Base-by-base conservation (phyloP, 768 basidiomycete genomes). In the Rhodotorula taiwanensis region DNA sequence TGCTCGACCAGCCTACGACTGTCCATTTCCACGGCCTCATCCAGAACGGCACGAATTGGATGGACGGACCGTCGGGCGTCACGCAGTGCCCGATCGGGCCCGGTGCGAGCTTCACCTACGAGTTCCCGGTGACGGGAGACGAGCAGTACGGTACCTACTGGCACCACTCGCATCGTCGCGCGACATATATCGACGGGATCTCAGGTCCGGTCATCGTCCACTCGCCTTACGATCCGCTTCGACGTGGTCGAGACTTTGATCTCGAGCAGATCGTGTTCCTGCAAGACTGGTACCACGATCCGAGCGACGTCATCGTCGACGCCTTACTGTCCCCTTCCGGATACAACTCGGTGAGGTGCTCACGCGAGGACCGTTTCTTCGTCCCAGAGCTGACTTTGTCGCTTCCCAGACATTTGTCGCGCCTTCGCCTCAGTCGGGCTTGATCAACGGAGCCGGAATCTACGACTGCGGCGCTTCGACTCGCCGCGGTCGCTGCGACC, bases 131-230 rank as follows among this genome's bases (percentile, higher is more conserved):
- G 27, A 11, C 31, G 15, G 47, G 64, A 27, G 60, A 70, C 43
- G 49, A 56, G 15, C 54, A 50, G 33, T 56, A 50, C 21, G 54
- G 48, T 16, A 55, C 49, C 8, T 25, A 5, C 50, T 21, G 6
- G 55, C 71, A 64, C 61, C 71, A 73, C 59, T 69, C 72, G 5
- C 73, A 74, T 50, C 71, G 61, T 36, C 66, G 49, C 8, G 70
- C 66, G 31, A 62, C 60, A 18, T 52, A 72, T 51, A 64, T 60
- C 6, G 73, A 74, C 50, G 73, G 73, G 4, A 36, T 74, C 28
- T 50, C 45, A 10, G 73, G 61, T 8, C 58, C 64, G 11, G 21
- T 65, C 52, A 43, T 65, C 53, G 48, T 65, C 14, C 64, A 65
- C 31, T 51, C 52, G 21, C 44, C 56, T 0, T 36, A 54, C 18